These are phyloP conservation scores for Globisporangium carolinianum DNA, from an alignment of 352 stramenopile genomes.

Conservation along the genomic window DNA sequence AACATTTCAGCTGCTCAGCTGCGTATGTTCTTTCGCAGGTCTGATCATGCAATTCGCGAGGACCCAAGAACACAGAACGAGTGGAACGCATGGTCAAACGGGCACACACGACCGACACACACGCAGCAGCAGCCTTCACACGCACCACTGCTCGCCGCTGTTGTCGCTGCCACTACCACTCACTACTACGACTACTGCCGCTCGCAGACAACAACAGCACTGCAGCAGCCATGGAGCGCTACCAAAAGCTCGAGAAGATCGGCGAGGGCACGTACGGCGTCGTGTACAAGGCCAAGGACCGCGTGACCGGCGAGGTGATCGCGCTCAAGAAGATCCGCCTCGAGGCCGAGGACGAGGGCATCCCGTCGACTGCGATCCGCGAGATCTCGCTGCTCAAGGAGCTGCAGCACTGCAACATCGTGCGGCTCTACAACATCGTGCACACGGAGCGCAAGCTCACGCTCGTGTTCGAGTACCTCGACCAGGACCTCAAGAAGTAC, in stretches of 20 bases:
- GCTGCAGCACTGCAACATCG: conserved; percentile 97
- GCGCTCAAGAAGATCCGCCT: conserved; percentile 63
- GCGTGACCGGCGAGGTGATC: too few species aligned
- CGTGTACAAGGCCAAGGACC: conserved; percentile 67
- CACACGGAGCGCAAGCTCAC: conserved; percentile 99
- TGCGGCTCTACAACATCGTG: conserved; percentile 99
- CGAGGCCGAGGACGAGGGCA: conserved; percentile 86
- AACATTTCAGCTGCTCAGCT: neutral
- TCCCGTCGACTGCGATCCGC: conserved; percentile 83
- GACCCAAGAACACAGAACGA: conserved; percentile 9
- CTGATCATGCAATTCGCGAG: neutral
- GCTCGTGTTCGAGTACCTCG: conserved; percentile 99
- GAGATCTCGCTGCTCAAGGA: conserved; percentile 96
- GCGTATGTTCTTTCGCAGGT: neutral
- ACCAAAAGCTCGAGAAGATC: conserved; percentile 83
- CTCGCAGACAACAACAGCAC: too few species aligned
- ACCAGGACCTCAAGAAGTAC: conserved; percentile 99
- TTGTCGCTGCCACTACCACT: too few species aligned
- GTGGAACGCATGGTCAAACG: conserved; percentile 9
- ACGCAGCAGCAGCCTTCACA: neutral
- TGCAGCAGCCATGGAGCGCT: conserved; percentile 9
- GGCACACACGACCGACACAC: neutral
- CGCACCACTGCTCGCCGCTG: too few species aligned
- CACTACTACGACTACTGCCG: too few species aligned
- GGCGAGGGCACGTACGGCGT: conserved; percentile 87